These are phyloP conservation scores for Phytophthora vignae DNA, from an alignment of 352 stramenopile genomes.

Conservation along the genomic window DNA sequence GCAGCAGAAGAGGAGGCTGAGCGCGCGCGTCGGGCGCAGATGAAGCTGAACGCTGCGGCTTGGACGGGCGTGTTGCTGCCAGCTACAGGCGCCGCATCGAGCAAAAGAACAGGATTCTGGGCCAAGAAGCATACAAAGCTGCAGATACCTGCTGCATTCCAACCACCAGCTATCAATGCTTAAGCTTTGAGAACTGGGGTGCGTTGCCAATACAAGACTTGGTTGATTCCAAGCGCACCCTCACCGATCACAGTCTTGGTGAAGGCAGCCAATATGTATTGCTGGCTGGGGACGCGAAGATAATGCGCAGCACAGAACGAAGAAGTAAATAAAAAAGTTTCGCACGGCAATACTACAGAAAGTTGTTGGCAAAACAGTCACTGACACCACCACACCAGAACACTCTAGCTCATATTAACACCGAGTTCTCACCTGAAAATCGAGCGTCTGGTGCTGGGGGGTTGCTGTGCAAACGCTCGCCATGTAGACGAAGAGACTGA, in stretches of 20 bases:
- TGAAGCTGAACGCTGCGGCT: conserved; percentile 67
- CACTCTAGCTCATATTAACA: background rate
- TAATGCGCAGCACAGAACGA: background rate
- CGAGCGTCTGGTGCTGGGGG: conserved; percentile 6
- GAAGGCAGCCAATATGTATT: background rate
- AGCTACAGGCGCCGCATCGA: conserved; percentile 11
- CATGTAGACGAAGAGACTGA: conserved; percentile 33
- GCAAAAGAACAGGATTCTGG: conserved; percentile 59
- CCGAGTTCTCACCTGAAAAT: conserved; percentile 23
- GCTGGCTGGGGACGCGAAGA: background rate
- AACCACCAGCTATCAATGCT: conserved; percentile 46
- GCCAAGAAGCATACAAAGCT: conserved; percentile 67
- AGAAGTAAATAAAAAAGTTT: conserved; percentile 26
- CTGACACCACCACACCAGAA: background rate
- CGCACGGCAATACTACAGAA: background rate
- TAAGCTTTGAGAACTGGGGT: conserved; percentile 12
- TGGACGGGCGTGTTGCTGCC: conserved; percentile 66
- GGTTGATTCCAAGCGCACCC: background rate
- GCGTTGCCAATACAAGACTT: conserved; percentile 2
- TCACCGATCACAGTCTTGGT: background rate
- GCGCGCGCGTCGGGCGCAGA: conserved; percentile 49
- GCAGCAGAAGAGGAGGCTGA: conserved; percentile 60
- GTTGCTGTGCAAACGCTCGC: conserved; percentile 17
- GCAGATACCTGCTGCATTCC: conserved; percentile 56
- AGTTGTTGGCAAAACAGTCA: background rate